Conservation (phyloP, 331 rosid species). For the Rosa hybrid region DNA sequence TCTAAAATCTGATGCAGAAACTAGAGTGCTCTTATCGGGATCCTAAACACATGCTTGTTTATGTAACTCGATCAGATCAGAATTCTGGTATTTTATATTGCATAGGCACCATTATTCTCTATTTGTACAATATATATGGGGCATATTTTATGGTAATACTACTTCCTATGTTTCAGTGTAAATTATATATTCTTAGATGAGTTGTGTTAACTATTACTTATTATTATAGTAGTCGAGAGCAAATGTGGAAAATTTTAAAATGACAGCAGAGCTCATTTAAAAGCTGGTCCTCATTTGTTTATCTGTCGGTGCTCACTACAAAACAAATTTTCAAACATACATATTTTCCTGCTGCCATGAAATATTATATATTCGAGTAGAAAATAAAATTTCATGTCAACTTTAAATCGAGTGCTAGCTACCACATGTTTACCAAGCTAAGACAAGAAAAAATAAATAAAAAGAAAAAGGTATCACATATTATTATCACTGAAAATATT, state of each 20-base stretch:
- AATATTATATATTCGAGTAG: background rate
- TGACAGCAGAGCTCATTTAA: constrained; percentile 16
- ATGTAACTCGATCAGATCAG: background rate
- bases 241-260: constrained; percentile 2
- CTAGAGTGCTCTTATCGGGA: constrained; percentile 7
- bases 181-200: background rate
- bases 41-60: background rate
- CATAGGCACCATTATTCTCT: background rate
- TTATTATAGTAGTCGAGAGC: background rate
- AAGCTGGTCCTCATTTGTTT: constrained; percentile 23
- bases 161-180: background rate
- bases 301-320: constrained; percentile 42
- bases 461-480: constrained; percentile 23
- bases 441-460: background rate
- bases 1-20: background rate
- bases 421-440: constrained; percentile 23
- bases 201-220: background rate
- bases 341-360: constrained; percentile 11
- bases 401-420: constrained; percentile 11
- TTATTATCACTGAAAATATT: constrained; percentile 24
- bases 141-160: background rate
- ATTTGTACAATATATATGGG: background rate
- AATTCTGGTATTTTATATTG: background rate
- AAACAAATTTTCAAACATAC: constrained; percentile 15
- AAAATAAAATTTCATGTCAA: constrained; percentile 18